Evolutionary conservation across 2,329 filamentous ascomycete species (phyloP).

Genomic region (Colletotrichum phormii): DNA sequence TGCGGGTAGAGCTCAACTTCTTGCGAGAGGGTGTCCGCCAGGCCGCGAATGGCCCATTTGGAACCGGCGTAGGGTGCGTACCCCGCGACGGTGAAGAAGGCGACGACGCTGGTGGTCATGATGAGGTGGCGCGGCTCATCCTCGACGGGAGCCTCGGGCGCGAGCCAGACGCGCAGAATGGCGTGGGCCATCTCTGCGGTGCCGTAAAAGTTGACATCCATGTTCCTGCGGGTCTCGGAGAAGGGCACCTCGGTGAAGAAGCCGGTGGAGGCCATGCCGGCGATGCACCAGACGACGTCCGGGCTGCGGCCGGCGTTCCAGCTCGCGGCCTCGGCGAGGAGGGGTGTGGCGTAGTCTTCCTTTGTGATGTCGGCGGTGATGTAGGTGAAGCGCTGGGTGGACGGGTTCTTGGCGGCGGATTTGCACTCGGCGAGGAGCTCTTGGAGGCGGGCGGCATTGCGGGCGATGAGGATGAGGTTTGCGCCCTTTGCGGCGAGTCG

Average conservation of each 20-base stretch:
- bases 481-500: slow-evolving; percentile 86
- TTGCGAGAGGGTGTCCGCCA: slow-evolving; percentile 86
- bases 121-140: slow-evolving; percentile 79
- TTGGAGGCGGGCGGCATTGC: slow-evolving; percentile 80
- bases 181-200: slow-evolving; percentile 88
- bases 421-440: slow-evolving; percentile 70
- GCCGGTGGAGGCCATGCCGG: slow-evolving; percentile 78
- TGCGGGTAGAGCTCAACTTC: slow-evolving; percentile 90
- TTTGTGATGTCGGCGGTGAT: slow-evolving; percentile 86
- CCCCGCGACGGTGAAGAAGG: slow-evolving; percentile 82
- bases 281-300: slow-evolving; percentile 92
- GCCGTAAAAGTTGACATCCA: slow-evolving; percentile 94
- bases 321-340: slow-evolving; percentile 77
- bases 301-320: slow-evolving; percentile 83
- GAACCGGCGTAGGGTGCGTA: slow-evolving; percentile 87
- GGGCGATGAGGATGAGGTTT: slow-evolving; percentile 86
- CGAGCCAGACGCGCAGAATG: slow-evolving; percentile 80
- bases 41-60: slow-evolving; percentile 85
- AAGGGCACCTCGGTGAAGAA: slow-evolving; percentile 83
- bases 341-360: slow-evolving; percentile 74
- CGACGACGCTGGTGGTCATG: slow-evolving; percentile 83
- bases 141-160: slow-evolving; percentile 56
- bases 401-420: slow-evolving; percentile 72
- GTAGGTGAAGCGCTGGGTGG: slow-evolving; percentile 82
- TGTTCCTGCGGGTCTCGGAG: slow-evolving; percentile 76